Base-by-base conservation (phyloP, 805 yeast species). In the Zygosaccharomyces lentus region DNA sequence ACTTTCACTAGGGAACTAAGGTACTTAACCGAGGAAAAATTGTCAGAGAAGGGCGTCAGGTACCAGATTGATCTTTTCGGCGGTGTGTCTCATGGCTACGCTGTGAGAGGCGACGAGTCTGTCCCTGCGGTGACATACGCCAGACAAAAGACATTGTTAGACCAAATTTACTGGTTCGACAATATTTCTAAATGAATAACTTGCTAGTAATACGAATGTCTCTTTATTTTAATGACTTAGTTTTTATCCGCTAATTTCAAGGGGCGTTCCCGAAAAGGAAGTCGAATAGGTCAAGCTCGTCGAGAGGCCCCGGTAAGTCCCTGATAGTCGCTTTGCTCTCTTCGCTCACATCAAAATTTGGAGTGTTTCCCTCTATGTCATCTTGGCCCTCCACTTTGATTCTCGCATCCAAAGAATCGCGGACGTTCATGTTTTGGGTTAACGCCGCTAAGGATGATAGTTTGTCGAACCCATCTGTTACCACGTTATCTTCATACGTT, bases 71-170 rank as follows among this genome's bases (percentile, higher is more conserved):
- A 81, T 48, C 59, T 86, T 37, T 83, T 77, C 64, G 62, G 82
- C 26, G 84, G 84, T 46, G 82, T 77, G 19, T 19, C 62, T 3
- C 97, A 90, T 63, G 97, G 96, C 1, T 90, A 72, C 64, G 79
- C 95, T 16, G 81, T 77, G 35, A 84, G 86, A 68, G 96, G 95
- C 47, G 95, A 89, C 61, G 51, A 75, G 27, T 50, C 68, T 9
- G 68, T 70, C 48, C 82, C 83, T 17, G 62, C 55, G 27, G 77
- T 76, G 46, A 72, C 64, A 54, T 81, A 81, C 54, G 88, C 95
- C 34, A 80, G 75, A 64, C 84, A 84, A 51, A 84, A 82, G 71
- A 72, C 82, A 2, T 67, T 84, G 34, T 35, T 25, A 6, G 74
- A 70, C 51, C 73, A 68, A 53, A 37, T 68, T 8, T 50, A 55